Evolutionary conservation across 768 basidiomycete genomes (phyloP).

Genomic region (Trametopsis cervina): DNA sequence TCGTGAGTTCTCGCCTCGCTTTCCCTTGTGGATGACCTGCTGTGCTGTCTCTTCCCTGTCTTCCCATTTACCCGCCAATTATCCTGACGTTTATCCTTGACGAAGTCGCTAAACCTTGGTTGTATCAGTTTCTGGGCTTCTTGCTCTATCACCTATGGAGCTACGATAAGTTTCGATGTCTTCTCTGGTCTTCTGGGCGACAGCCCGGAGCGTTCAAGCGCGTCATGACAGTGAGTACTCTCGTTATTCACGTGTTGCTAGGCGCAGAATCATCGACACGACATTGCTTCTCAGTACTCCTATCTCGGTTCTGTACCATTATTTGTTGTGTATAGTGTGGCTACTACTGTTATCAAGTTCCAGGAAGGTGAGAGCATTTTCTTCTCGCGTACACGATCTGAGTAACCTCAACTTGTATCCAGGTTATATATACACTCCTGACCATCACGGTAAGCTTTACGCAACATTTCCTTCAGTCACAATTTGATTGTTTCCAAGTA

Average conservation of each 20-base stretch:
- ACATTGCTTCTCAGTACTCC: slow-evolving; percentile 61
- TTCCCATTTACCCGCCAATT: slow-evolving; percentile 7
- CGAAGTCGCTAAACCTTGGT: slow-evolving; percentile 1
- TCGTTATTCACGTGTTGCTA: neutral
- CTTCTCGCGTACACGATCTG: slow-evolving; percentile 1
- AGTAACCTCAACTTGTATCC: neutral
- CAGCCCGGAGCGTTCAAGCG: slow-evolving; percentile 84
- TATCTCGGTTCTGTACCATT: slow-evolving; percentile 66
- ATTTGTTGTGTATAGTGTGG: slow-evolving; percentile 55
- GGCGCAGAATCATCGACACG: too few relatives aligned
- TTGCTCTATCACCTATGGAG: slow-evolving; percentile 72
- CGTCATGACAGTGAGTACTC: slow-evolving; percentile 73
- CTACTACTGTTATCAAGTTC: slow-evolving; percentile 62
- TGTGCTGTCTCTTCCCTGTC: neutral
- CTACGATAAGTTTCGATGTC: slow-evolving; percentile 71
- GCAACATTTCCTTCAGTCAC: neutral
- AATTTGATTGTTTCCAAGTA: slow-evolving; percentile 19
- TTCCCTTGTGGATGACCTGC: neutral
- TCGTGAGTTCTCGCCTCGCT: slow-evolving; percentile 37
- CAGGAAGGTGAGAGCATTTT: slow-evolving; percentile 50
- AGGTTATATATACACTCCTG: slow-evolving; percentile 35
- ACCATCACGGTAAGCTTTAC: slow-evolving; percentile 22
- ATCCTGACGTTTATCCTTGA: neutral
- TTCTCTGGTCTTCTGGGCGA: slow-evolving; percentile 67
- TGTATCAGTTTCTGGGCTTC: slow-evolving; percentile 50